These are phyloP conservation scores for Myrmaecium sp. DNA, from an alignment of 2,329 filamentous ascomycete species.

Conservation along the genomic window DNA sequence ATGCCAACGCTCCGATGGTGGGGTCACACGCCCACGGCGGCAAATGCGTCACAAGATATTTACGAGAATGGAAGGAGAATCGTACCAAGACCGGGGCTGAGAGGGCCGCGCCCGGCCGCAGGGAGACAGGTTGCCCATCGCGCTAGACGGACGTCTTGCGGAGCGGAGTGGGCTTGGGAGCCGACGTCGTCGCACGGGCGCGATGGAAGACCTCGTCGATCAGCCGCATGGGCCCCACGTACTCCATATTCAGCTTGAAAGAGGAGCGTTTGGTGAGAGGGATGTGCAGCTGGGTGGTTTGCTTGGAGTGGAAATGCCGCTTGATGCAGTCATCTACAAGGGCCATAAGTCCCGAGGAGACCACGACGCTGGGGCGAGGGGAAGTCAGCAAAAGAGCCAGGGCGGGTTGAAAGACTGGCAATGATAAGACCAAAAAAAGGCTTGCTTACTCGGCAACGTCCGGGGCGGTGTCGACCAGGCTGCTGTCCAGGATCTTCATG, in stretches of 20 bases:
- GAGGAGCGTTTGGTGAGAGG: slow-evolving; percentile 32
- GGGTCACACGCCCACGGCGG: too few relatives aligned
- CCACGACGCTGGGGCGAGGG: slow-evolving; percentile 49
- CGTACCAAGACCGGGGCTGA: slow-evolving; percentile 6
- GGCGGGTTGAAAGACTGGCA: slow-evolving; percentile 1
- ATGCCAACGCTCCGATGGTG: slow-evolving; percentile 10
- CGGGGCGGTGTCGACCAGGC: slow-evolving; percentile 49
- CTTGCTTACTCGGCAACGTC: slow-evolving; percentile 73
- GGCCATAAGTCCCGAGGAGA: slow-evolving; percentile 76
- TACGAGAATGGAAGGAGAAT: slow-evolving; percentile 11
- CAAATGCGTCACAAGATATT: slow-evolving; percentile 11
- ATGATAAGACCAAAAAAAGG: too few relatives aligned
- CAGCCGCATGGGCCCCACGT: slow-evolving; percentile 43
- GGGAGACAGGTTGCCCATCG: slow-evolving; percentile 4
- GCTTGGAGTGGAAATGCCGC: slow-evolving; percentile 49
- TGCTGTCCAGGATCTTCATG: slow-evolving; percentile 72
- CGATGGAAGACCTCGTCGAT: slow-evolving; percentile 49
- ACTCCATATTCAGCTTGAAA: slow-evolving; percentile 41
- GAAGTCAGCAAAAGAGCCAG: slow-evolving; percentile 1
- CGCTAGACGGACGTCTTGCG: slow-evolving; percentile 10
- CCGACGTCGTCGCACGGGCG: slow-evolving; percentile 9
- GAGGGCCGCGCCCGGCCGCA: slow-evolving; percentile 5
- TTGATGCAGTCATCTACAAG: slow-evolving; percentile 88
- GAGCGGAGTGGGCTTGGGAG: slow-evolving; percentile 13
- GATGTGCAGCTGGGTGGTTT: slow-evolving; percentile 33